A percentile compares a stretch with the other conserved stretches of the same genome.
phyloP scores from a whole-genome alignment of 495 filamentous ascomycete species.

The Hypomontagnella submonticulosa region DNA sequence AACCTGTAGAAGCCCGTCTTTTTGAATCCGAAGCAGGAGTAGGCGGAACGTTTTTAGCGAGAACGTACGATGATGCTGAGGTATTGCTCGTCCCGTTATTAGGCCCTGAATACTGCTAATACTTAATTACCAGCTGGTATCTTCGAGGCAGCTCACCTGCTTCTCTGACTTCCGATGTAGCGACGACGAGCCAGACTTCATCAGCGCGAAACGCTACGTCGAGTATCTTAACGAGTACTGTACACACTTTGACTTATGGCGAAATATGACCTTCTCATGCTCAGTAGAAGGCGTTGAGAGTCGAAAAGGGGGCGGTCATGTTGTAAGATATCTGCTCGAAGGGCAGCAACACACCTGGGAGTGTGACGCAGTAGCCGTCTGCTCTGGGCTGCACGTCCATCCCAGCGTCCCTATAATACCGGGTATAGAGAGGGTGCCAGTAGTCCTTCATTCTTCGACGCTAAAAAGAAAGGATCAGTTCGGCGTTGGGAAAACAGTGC shows the following conservation, averaged over 20 bases:
- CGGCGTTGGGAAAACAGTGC: constrained; percentile 46
- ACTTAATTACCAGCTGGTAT: constrained; percentile 44
- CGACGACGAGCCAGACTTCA: constrained; percentile 45
- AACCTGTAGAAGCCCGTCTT: constrained; percentile 51
- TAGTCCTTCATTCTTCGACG: constrained; percentile 52
- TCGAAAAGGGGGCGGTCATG: constrained; percentile 34
- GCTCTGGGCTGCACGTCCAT: constrained; percentile 52
- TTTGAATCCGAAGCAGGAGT: constrained; percentile 44
- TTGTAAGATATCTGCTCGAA: constrained; percentile 28
- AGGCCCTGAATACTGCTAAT: constrained; percentile 3
- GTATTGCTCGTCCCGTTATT: constrained; percentile 20
- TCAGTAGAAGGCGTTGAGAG: constrained; percentile 32
- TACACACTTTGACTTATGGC: constrained; percentile 53
- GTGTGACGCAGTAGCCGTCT: constrained; percentile 53
- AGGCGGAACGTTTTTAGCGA: constrained; percentile 49
- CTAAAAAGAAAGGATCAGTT: constrained; percentile 52
- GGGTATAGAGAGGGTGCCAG: constrained; percentile 50
- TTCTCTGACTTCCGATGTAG: constrained; percentile 50
- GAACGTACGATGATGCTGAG: constrained; percentile 53
- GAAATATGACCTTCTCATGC: constrained; percentile 51
- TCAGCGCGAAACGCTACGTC: constrained; percentile 43
- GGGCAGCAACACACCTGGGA: constrained; percentile 39
- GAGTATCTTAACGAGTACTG: constrained; percentile 54
- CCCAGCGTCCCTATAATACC: constrained; percentile 51
- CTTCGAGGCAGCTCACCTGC: constrained; percentile 49